Conservation (phyloP, 306 rosid genomes). For the Trifolium pratense region DNA sequence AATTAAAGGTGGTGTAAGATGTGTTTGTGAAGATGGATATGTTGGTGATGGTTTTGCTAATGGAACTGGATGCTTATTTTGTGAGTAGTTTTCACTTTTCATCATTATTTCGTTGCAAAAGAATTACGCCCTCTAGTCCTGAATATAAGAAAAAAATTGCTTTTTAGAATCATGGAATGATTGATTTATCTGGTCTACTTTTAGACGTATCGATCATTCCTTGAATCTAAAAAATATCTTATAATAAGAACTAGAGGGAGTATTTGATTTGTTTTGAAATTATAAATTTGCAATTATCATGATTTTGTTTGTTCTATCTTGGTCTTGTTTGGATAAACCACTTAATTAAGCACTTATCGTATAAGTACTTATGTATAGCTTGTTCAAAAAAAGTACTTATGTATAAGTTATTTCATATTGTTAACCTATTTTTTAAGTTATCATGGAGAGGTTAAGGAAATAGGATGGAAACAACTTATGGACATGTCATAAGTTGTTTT, state of each 20-base stretch:
- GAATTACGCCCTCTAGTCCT: background rate
- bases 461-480: background rate
- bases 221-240: too few species aligned
- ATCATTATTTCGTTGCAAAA: constrained; percentile 8
- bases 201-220: too few species aligned
- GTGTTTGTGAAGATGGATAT: constrained; percentile 74
- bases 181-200: too few species aligned
- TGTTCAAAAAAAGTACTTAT: too few species aligned
- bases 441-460: background rate
- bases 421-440: too few species aligned
- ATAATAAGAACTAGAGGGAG: too few species aligned
- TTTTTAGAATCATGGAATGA: too few species aligned
- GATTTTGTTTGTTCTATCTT: background rate
- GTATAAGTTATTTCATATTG: too few species aligned
- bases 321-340: too few species aligned
- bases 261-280: constrained; percentile 13
- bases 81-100: constrained; percentile 51
- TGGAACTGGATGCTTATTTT: constrained; percentile 79
- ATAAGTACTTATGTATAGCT: too few species aligned
- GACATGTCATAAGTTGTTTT: background rate
- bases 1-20: constrained; percentile 64
- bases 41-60: constrained; percentile 80
- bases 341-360: background rate
- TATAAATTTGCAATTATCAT: background rate
- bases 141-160: too few species aligned